Base-by-base conservation (phyloP, 2,329 filamentous ascomycete genomes). In the Microcyclosporella mali region DNA sequence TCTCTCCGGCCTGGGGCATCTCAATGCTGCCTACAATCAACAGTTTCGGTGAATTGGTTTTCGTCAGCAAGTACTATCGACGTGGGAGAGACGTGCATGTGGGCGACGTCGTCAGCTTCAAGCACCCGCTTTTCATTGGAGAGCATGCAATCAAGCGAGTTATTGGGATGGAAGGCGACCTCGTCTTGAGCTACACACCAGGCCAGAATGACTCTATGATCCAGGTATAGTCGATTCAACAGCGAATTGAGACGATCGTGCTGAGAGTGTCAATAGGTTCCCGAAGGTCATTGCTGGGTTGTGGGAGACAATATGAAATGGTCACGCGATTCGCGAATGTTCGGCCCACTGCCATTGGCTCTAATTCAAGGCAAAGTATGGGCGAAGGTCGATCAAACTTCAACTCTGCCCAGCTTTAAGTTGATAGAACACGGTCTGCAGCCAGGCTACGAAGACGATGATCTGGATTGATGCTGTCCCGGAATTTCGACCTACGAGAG, bases 11-110 rank as follows among this genome's bases (percentile, higher is more conserved):
- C 12, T 71, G 72, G 18, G 90, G 90, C 2, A 80, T 88, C 3
- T 90, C 85, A 14, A 97, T 97, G 92, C 76, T 92, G 38, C 90
- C 90, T 6, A 95, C 88, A 0, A 81, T 95, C 47, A 71, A 74
- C 17, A 71, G 81, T 1, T 65, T 71, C 7, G 82, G 81, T 43
- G 84, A 90, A 59, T 81, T 72, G 64, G 72, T 90, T 35, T 63
- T 89, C 10, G 77, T 86, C 40, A 81, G 80, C 46, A 80, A 80
- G 53, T 68, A 72, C n/a, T 76, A 83, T 64, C 78, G 83, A 6
- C 72, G 78, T 21, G 90, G 90, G 3, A 77, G 82, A 16, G 72
- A 70, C 10, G 65, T 85, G 27, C 60, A 67, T 37, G 82, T 95
- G n/a, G 92, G 92, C 19, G 92, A 98, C 65, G 67, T 95, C 9